Conservation (phyloP, 805 yeast genomes). For the Schizosaccharomyces lindneri region DNA sequence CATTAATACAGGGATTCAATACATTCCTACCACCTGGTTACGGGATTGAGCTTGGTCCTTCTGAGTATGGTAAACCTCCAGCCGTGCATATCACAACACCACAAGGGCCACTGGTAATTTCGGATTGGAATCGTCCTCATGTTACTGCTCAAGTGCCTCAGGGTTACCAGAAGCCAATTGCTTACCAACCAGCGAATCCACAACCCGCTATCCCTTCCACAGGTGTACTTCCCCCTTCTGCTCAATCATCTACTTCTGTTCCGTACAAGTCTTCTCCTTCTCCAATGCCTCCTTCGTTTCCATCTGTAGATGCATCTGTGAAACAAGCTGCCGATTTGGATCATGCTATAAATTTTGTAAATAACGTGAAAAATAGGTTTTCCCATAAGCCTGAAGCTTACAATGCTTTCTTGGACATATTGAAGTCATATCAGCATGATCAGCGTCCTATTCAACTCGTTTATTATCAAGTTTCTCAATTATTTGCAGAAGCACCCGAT, state of each 20-base stretch:
- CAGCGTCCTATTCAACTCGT: constrained; percentile 89
- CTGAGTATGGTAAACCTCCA: constrained; percentile 61
- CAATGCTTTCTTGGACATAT: constrained; percentile 76
- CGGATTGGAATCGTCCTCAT: not conserved
- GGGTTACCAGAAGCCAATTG: not conserved
- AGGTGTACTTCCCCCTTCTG: constrained; percentile 3
- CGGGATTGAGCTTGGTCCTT: constrained; percentile 56
- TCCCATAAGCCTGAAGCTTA: constrained; percentile 87
- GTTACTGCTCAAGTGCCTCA: not conserved
- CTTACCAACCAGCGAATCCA: not conserved
- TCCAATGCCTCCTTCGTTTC: constrained; percentile 5
- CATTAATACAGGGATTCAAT: constrained; percentile 83
- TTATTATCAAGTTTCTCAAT: constrained; percentile 68
- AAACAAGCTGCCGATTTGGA: constrained; percentile 64
- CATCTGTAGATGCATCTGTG: constrained; percentile 15
- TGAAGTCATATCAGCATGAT: constrained; percentile 91
- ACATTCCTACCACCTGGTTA: constrained; percentile 95
- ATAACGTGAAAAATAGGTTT: constrained; percentile 82
- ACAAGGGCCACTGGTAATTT: constrained; percentile 31
- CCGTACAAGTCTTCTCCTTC: not conserved
- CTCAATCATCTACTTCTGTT: constrained; percentile 2
- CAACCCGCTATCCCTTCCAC: not conserved
- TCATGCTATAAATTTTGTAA: constrained; percentile 89
- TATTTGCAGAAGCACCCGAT: constrained; percentile 86
- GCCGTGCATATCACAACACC: constrained; percentile 93